phyloP scores from a whole-genome alignment of 1,139 yeast species.

The Scheffersomyces illinoinensis region DNA sequence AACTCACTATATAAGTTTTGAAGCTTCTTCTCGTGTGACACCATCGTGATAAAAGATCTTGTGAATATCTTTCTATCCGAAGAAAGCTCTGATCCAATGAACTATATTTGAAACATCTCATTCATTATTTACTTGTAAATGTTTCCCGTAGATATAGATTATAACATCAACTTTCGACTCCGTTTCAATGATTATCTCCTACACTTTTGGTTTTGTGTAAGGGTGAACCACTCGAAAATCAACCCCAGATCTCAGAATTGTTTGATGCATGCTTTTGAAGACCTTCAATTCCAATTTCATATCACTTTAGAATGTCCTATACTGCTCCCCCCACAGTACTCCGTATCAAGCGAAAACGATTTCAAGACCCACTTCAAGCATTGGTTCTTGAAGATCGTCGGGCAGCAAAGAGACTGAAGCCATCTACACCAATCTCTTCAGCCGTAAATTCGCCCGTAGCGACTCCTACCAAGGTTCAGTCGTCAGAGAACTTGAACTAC shows the following conservation, averaged over 20 bases:
- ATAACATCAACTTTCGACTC: neutral
- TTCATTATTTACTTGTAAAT: neutral
- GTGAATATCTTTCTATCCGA: neutral
- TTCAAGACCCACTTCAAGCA: slow-evolving; percentile 86
- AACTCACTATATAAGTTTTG: neutral
- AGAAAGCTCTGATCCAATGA: neutral
- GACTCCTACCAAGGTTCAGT: slow-evolving; percentile 13
- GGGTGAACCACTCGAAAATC: neutral
- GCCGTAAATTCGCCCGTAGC: slow-evolving; percentile 17
- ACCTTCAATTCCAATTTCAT: neutral
- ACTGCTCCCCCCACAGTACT: slow-evolving; percentile 56
- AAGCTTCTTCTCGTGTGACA: neutral
- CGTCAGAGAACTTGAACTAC: slow-evolving; percentile 27
- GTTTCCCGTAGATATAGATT: neutral
- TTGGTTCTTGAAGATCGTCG: slow-evolving; percentile 47
- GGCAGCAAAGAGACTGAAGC: slow-evolving; percentile 46
- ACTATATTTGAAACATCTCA: neutral
- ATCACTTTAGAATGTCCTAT: neutral
- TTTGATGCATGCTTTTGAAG: neutral
- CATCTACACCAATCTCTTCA: slow-evolving; percentile 34
- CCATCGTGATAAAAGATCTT: neutral
- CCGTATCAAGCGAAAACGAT: slow-evolving; percentile 80
- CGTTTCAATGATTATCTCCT: neutral
- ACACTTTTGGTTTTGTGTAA: neutral
- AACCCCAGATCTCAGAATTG: neutral